Evolutionary conservation across 2,329 filamentous ascomycete species (phyloP).

Genomic region (Akanthomyces dipterigenus): DNA sequence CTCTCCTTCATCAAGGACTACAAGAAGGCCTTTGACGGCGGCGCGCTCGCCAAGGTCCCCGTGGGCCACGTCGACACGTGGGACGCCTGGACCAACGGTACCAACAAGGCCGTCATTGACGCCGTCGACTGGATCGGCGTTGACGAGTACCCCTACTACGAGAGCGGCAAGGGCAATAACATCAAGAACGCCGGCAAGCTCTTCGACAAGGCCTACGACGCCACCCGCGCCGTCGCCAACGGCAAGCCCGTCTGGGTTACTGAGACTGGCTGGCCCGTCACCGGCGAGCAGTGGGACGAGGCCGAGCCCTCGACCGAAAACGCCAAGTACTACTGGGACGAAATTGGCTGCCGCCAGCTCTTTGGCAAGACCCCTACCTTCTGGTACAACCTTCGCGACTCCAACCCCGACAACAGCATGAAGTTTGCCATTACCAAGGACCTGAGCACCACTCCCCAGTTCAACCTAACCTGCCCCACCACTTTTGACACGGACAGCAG

Average conservation of each 20-base stretch:
- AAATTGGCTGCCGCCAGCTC: constrained; percentile 53
- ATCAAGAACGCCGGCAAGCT: constrained; percentile 49
- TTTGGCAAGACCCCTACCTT: constrained; percentile 50
- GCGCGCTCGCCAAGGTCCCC: constrained; percentile 38
- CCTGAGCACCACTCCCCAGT: constrained; percentile 43
- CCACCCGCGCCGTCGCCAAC: constrained; percentile 37
- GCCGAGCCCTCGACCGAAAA: constrained; percentile 50
- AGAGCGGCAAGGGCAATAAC: constrained; percentile 46
- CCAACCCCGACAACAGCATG: constrained; percentile 51
- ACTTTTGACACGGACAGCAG: constrained; percentile 28
- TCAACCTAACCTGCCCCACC: constrained; percentile 47
- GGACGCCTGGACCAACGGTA: constrained; percentile 53
- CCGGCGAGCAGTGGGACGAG: constrained; percentile 45
- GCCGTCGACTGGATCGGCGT: constrained; percentile 59
- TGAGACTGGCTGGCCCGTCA: constrained; percentile 60
- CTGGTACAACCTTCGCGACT: constrained; percentile 57
- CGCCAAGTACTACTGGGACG: constrained; percentile 57
- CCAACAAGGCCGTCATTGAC: constrained; percentile 53
- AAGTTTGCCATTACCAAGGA: constrained; percentile 52
- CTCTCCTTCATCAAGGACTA: constrained; percentile 61
- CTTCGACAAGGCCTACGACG: constrained; percentile 45
- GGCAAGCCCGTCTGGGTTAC: constrained; percentile 55
- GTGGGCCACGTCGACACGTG: constrained; percentile 65
- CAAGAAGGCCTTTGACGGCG: constrained; percentile 47
- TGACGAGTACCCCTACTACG: constrained; percentile 62